Base-by-base conservation (phyloP, 192 early-diverging fungal species). In the Coemansia sp. region DNA sequence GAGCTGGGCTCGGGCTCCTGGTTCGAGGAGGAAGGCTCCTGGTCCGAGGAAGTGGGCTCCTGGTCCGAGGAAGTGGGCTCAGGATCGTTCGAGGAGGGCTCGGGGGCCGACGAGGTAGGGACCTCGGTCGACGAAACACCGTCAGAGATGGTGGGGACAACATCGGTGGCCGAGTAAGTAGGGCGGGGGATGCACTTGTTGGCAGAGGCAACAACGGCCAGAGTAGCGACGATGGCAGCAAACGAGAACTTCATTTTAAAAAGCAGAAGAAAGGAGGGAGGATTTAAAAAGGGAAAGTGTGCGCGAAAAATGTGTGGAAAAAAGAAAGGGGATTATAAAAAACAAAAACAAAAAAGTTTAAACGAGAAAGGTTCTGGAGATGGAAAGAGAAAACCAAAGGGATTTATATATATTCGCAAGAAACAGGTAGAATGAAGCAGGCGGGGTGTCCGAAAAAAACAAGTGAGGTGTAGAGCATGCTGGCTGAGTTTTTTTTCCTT, bases 161-260 rank as follows among this genome's bases (percentile, higher is more conserved):
- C 30, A 20, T 55, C 62, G 7, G 59, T 36, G 22, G 49, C 25
- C 49, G 49, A 51, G 51, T 25, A 29, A 29, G 24, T 28, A 23
- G 74, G 74, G n/a, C 74, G 61, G 36, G 74, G 74, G 55, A 76
- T 65, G 68, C 74, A 76, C 65, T 76, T 76, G n/a, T 58, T 22
- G 39, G 65, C 72, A 7, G 57, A n/a, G 25, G 66, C 62, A 46
- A 61, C 74, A 47, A 65, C 65, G 24, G 62, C 68, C 39, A 74
- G 18, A 11, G 72, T 48, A 52, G 72, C 65, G 24, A 74, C 42
- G 13, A 39, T 48, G 47, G 57, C 58, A 32, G 51, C 53, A 28
- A 64, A 28, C 8, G 72, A 58, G 48, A 74, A 28, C 54, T 61
- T 74, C 72, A 74, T 74, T 58, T 45, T 67, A 30, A 16, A 16